Percentiles rank a stretch among this genome's conserved stretches.
Evolutionary conservation across 257 asterid genomes (phyloP).

Genomic region (Anisodus acutangulus): DNA sequence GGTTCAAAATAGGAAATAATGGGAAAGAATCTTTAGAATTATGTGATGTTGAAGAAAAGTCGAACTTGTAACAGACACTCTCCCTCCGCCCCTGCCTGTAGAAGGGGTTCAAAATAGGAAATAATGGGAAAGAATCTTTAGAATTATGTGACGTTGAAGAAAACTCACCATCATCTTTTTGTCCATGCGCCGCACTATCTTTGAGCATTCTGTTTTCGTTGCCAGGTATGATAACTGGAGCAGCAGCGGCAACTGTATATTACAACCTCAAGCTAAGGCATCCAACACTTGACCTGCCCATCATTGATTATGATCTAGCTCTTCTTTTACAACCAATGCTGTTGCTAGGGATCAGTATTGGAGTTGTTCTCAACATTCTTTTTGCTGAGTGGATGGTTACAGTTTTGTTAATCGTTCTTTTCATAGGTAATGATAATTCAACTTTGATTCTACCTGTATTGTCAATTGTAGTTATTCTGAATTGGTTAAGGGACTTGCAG

Average conservation of each 20-base stretch:
- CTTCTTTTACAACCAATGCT: constrained; percentile 73
- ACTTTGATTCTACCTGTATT: not conserved
- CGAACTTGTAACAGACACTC: too few relatives aligned
- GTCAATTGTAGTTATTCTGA: not conserved
- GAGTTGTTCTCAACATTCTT: constrained; percentile 62
- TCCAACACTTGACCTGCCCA: constrained; percentile 63
- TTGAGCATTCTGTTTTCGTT: constrained; percentile 10
- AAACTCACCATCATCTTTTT: not conserved
- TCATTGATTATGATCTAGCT: constrained; percentile 65
- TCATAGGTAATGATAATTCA: constrained; percentile 46
- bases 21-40: not conserved
- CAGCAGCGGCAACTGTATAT: constrained; percentile 62
- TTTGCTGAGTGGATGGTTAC: constrained; percentile 75
- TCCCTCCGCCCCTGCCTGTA: too few relatives aligned
- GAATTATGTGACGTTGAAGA: not conserved
- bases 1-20: not conserved
- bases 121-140: not conserved
- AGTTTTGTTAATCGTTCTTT: constrained; percentile 58
- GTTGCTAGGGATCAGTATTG: constrained; percentile 64
- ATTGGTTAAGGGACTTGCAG: constrained; percentile 25
- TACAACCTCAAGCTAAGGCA: constrained; percentile 65
- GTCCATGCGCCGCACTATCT: not conserved
- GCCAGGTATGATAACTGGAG: constrained; percentile 68
- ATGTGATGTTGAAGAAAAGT: not conserved
- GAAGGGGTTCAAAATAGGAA: not conserved